Base-by-base conservation (phyloP, 257 asterid genomes). In the Solanum bulbocastanum region DNA sequence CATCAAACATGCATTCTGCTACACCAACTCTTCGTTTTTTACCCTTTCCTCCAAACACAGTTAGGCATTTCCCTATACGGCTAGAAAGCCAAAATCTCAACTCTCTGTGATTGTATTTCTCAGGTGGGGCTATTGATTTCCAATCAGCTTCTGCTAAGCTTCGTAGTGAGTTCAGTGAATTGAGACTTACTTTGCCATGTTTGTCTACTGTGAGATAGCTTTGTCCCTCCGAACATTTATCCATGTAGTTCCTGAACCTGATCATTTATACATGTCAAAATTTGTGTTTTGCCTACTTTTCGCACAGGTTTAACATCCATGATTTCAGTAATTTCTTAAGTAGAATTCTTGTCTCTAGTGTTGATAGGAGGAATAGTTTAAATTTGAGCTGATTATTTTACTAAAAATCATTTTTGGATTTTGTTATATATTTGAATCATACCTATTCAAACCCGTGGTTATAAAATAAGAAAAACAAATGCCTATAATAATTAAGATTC, bases 231-330 rank as follows among this genome's bases (percentile, higher is more conserved):
- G 97, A 92, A 89, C 96, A 94, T 89, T 92, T 95, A 89, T 91
- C 95, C 96, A 93, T 94, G 87, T 94, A 94, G 93, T 94, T 93
- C 89, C 92, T 94, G 91, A 95, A 95, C 88, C 95, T 95, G 93
- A 52, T 52, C 62, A 52, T 16, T 52, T 52, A 16, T 52, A 52
- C 23, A 16, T 27, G 36, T 27, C 36, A 68, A 68, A 7, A 27
- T 68, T 68, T 68, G 74, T 68, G 5, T 68, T 27, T 68, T 68
- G 36, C 15, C 10, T 69, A 14, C 14, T 14, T 30, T 69, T 23
- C 30, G 39, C 23, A 30, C 23, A 14, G 39, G 23, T 69, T 66
- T 66, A 2, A 30, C 39, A 69, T 27, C 6, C 39, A 69, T 14
- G 12, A 69, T 69, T 69, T 69, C 5, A 69, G 6, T 20, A 69